phyloP scores from a whole-genome alignment of 768 basidiomycete genomes.

The Tricholoma saponaceum region DNA sequence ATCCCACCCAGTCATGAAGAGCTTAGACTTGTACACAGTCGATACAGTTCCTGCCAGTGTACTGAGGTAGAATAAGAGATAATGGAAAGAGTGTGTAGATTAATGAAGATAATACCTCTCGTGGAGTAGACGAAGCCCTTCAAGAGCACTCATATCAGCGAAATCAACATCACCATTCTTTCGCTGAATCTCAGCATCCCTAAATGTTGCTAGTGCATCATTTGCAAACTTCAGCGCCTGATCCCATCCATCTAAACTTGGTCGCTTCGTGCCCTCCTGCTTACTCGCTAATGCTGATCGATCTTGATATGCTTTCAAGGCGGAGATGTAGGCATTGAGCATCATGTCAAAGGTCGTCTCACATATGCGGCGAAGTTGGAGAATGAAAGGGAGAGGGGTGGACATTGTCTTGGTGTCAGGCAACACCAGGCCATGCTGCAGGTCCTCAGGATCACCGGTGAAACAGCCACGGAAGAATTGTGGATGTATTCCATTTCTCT shows the following conservation, averaged over 20 bases:
- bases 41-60: constrained; percentile 9
- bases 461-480: background rate
- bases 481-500: background rate
- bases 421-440: background rate
- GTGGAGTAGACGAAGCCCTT: constrained; percentile 9
- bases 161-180: constrained; percentile 8
- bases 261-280: background rate
- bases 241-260: background rate
- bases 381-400: no score
- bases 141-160: constrained; percentile 5
- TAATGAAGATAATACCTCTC: constrained; percentile 5
- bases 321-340: background rate
- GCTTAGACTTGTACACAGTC: constrained; percentile 5
- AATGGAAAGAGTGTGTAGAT: background rate
- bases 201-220: background rate
- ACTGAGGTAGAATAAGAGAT: constrained; percentile 10
- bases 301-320: background rate
- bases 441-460: background rate
- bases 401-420: background rate
- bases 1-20: constrained; percentile 7
- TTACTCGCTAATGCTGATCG: background rate
- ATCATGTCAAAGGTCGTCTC: background rate
- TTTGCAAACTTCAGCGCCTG: background rate
- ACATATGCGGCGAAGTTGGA: background rate
- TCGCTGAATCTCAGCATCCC: background rate